Evolutionary conservation across 768 basidiomycete genomes (phyloP).

Genomic region (Xerocomellus chrysenteron): DNA sequence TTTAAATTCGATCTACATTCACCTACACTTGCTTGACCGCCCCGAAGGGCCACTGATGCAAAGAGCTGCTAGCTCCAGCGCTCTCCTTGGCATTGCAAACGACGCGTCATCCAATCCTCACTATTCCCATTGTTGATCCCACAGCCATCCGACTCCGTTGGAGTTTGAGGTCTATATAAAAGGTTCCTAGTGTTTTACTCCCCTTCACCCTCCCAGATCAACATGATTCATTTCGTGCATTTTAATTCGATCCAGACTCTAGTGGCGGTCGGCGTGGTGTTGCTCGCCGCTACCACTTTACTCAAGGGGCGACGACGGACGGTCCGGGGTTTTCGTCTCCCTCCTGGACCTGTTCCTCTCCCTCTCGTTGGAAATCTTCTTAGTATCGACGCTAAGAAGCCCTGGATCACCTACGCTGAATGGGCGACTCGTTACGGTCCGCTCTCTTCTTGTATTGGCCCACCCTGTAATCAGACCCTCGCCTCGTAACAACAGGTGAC

Average conservation of each 20-base stretch:
- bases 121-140: not conserved
- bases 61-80: not conserved
- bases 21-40: too few species aligned
- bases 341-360: constrained; percentile 18
- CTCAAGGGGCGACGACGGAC: constrained; percentile 2
- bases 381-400: constrained; percentile 14
- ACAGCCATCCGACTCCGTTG: not conserved
- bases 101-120: not conserved
- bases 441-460: not conserved
- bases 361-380: constrained; percentile 19
- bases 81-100: not conserved
- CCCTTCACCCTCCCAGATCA: not conserved
- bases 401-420: constrained; percentile 21
- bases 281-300: not conserved
- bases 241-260: not conserved
- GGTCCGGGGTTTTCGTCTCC: constrained; percentile 2
- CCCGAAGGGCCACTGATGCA: too few species aligned
- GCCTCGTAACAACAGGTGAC: constrained; percentile 10
- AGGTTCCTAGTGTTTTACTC: not conserved
- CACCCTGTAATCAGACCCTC: not conserved
- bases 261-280: not conserved
- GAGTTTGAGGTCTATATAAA: not conserved
- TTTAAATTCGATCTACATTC: too few species aligned
- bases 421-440: constrained; percentile 21
- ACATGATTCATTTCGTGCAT: not conserved